These are phyloP conservation scores for Colletotrichum sublineola DNA, from an alignment of 2,329 filamentous ascomycete species.

Conservation along the genomic window DNA sequence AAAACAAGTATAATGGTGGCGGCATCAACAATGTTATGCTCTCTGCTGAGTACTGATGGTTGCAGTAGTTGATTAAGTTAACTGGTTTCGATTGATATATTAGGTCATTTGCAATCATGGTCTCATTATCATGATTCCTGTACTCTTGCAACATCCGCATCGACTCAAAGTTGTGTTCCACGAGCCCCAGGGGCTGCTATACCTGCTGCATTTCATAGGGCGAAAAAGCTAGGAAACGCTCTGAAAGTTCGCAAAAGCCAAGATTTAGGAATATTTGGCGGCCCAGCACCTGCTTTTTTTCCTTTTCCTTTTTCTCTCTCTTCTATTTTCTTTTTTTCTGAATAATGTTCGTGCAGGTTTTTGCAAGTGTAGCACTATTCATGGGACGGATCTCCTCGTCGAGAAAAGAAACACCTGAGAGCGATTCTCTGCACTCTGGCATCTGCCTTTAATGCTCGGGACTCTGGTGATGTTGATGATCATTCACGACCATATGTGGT, in stretches of 20 bases:
- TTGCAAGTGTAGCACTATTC: too few species aligned
- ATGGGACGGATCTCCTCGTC: too few species aligned
- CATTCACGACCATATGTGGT: too few species aligned
- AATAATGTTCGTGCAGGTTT: too few species aligned
- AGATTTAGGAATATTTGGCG: not conserved
- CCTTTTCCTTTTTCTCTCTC: too few species aligned
- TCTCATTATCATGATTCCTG: not conserved
- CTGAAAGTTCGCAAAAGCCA: not conserved
- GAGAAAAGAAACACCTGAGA: not conserved
- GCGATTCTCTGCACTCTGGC: not conserved
- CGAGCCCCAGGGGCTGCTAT: not conserved
- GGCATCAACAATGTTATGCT: not conserved
- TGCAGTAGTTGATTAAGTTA: not conserved
- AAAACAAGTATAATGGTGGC: not conserved
- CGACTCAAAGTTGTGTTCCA: not conserved
- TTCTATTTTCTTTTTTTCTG: too few species aligned
- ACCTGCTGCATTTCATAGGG: not conserved
- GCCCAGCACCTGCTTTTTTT: not conserved
- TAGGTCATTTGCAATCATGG: not conserved
- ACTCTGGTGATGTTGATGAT: too few species aligned
- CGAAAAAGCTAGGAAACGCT: too few species aligned
- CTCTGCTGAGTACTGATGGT: not conserved
- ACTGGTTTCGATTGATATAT: not conserved
- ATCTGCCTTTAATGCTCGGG: not conserved
- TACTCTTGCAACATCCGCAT: not conserved